Conservation (phyloP, 441 rosid species). For the Metrosideros polymorpha region DNA sequence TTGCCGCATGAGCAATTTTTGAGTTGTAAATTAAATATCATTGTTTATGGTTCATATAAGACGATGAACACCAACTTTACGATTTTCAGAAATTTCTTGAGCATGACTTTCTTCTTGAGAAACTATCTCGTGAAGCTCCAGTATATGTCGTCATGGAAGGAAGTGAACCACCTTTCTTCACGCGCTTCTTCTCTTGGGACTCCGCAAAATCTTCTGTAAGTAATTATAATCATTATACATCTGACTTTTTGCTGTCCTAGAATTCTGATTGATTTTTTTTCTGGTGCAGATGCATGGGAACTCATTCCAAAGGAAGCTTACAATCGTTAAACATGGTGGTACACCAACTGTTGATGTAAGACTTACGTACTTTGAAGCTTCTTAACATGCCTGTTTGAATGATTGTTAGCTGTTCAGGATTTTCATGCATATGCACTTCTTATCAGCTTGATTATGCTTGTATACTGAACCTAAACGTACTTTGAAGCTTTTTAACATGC, state of each 20-base stretch:
- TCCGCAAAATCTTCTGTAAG: conserved; percentile 61
- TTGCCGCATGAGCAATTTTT: neutral
- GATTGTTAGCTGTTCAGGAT: neutral
- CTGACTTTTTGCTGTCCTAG: neutral
- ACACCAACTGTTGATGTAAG: conserved; percentile 66
- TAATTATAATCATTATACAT: conserved; percentile 4
- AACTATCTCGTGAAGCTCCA: conserved; percentile 59
- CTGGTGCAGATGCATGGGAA: conserved; percentile 81
- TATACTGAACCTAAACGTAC: no score
- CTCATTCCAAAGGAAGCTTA: conserved; percentile 86
- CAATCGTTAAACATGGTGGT: conserved; percentile 67
- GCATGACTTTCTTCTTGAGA: conserved; percentile 73
- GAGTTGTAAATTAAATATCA: neutral
- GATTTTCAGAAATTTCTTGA: conserved; percentile 66
- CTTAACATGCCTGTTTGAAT: neutral
- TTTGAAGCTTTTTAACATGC: no score
- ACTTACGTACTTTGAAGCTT: neutral
- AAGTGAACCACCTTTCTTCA: conserved; percentile 89
- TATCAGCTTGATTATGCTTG: neutral
- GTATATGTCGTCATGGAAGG: conserved; percentile 76
- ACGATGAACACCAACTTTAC: neutral
- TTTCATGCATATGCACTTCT: neutral
- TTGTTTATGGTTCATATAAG: neutral
- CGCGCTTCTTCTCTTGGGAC: conserved; percentile 94
- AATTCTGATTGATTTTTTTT: conserved; percentile 4